Base-by-base conservation (phyloP, 1,284 basidiomycete species). In the Somion occarium region DNA sequence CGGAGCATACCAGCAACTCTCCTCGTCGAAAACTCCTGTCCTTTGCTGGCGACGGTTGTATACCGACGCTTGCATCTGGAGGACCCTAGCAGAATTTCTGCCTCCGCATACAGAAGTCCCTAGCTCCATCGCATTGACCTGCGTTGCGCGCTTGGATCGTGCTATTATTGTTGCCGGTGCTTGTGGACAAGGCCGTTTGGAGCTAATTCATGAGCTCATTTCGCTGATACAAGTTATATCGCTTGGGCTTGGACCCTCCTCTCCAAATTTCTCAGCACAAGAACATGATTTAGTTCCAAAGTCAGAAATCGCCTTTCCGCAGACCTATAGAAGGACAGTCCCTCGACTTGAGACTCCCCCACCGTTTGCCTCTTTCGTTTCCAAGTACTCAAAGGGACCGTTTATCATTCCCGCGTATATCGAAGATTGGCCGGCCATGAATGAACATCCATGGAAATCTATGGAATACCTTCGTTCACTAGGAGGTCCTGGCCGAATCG, bases 121-220 rank as follows among this genome's bases (percentile, higher is more conserved):
- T 19, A 59, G 69, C 45, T 69, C 61, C 13, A 30, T 44, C 2
- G 62, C 58, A 20, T 53, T 58, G 25, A 59, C 65, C 9, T 64
- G 76, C 37, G 75, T 96, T 34, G 69, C 73, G 3, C 69, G 74
- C 12, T 70, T 98, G 25, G 95, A 98, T 63, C 75, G 75, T 59
- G 85, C 87, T 1, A 85, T 96, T 56, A 85, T 98, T 57, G 76
- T 96, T 42, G 88, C 93, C 5, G 94, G 93, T 1, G 82, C 85
- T 1, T 75, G 84, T 22, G 91, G 90, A 5, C 64, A 74, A 24
- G 72, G 73, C 4, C 71, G 88, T 44, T 65, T 81, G 30, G 80
- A 86, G 27, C 63, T 85, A 44, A 74, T 91, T 9, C 73, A 82
- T 37, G 70, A 72, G 18, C 64, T 90, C 30, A 89, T 97, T 55